Conservation (phyloP, 2,329 filamentous ascomycete genomes). For the Westerdykella ornata region DNA sequence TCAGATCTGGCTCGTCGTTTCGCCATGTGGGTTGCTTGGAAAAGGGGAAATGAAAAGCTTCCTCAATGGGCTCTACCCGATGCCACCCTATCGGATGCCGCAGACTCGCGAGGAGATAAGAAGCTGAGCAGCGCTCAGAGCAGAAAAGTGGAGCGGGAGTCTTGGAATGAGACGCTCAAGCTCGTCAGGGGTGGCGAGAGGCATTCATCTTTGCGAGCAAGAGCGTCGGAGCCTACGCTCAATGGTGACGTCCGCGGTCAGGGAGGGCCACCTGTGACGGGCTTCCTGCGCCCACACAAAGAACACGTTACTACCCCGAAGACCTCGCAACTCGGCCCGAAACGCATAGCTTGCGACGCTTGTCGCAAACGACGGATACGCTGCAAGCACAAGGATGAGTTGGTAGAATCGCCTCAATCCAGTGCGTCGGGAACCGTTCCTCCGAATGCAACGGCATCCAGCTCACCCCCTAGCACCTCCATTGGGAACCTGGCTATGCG, state of each 20-base stretch:
- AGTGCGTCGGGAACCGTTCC: not conserved
- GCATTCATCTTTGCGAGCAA: constrained; percentile 36
- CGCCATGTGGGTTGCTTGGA: constrained; percentile 61
- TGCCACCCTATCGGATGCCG: constrained; percentile 43
- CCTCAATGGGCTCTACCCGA: constrained; percentile 57
- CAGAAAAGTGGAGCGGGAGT: constrained; percentile 51
- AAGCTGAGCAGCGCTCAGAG: constrained; percentile 51
- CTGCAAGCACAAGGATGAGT: constrained; percentile 57
- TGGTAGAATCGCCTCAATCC: constrained; percentile 16
- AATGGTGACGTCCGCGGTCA: not conserved
- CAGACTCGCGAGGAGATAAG: constrained; percentile 39
- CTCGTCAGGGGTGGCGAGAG: constrained; percentile 40
- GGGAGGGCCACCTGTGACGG: constrained; percentile 17
- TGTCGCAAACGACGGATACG: constrained; percentile 57
- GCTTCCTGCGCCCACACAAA: constrained; percentile 34
- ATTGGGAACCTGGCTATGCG: constrained; percentile 31
- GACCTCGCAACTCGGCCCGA: constrained; percentile 54
- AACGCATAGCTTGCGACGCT: constrained; percentile 55
- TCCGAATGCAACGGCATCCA: constrained; percentile 18
- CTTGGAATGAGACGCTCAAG: constrained; percentile 40
- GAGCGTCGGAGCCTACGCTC: constrained; percentile 21
- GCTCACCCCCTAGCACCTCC: constrained; percentile 11
- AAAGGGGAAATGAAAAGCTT: constrained; percentile 57
- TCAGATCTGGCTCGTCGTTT: constrained; percentile 55
- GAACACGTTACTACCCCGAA: constrained; percentile 46